Conservation (phyloP, 495 filamentous ascomycete species). For the Aspergillus incahuasiensis region DNA sequence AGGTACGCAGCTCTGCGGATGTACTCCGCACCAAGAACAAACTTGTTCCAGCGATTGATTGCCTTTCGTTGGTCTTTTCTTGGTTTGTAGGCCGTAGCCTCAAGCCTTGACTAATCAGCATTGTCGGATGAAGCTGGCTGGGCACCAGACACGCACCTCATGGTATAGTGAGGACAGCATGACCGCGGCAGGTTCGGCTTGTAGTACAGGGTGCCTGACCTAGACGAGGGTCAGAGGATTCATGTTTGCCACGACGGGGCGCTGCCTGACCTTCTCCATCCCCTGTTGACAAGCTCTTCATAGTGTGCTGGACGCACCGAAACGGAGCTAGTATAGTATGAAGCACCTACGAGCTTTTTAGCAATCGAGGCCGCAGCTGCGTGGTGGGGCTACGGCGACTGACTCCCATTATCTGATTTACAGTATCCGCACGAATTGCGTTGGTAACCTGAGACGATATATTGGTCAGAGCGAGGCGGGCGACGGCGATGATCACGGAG, state of each 20-base stretch:
- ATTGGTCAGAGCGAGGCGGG: conserved; percentile 15
- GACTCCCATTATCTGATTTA: conserved; percentile 50
- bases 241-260: neutral
- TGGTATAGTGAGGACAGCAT: conserved; percentile 95
- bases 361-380: conserved; percentile 7
- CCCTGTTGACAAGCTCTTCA: conserved; percentile 75
- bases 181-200: conserved; percentile 77
- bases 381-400: conserved; percentile 23
- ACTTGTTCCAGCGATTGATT: conserved; percentile 85
- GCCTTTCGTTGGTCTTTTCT: conserved; percentile 80
- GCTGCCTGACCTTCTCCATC: conserved; percentile 71
- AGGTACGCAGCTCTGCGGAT: conserved; percentile 64
- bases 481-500: neutral
- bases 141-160: conserved; percentile 51
- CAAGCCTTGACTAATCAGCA: conserved; percentile 46
- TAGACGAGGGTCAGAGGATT: conserved; percentile 25
- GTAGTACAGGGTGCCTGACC: conserved; percentile 80
- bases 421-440: conserved; percentile 53
- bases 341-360: conserved; percentile 57
- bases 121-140: conserved; percentile 8
- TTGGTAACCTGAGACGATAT: conserved; percentile 41
- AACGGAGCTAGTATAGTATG: conserved; percentile 71
- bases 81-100: conserved; percentile 64
- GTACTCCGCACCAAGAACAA: conserved; percentile 76
- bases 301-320: conserved; percentile 70